Percentiles rank a stretch among this genome's conserved stretches.
phyloP scores from a whole-genome alignment of 148 eudicot genomes.

The Nepenthes mirabilis region DNA sequence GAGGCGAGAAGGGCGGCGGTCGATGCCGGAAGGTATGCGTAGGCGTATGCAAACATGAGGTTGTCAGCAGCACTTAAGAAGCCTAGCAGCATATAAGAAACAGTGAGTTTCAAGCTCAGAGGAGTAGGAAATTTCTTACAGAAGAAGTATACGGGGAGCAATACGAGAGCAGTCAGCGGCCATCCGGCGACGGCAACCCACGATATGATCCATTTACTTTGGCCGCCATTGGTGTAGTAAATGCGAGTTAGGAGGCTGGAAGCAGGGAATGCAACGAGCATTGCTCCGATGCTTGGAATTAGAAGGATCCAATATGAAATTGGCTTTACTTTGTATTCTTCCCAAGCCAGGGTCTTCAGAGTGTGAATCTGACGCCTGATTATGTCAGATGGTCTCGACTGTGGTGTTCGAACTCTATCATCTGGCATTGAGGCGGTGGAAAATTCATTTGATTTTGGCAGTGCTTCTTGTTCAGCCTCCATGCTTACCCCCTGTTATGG shows the following conservation, averaged over 20 bases:
- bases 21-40: constrained; percentile 84
- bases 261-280: constrained; percentile 78
- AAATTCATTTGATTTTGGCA: too few relatives aligned
- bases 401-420: background rate
- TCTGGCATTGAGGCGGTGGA: too few relatives aligned
- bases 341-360: constrained; percentile 16
- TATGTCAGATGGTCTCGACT: constrained; percentile 6
- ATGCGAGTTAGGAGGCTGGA: constrained; percentile 63
- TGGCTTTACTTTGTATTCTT: constrained; percentile 41
- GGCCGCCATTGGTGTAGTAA: constrained; percentile 61
- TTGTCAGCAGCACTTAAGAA: constrained; percentile 58
- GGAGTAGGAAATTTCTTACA: constrained; percentile 38
- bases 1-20: constrained; percentile 78
- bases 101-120: constrained; percentile 30
- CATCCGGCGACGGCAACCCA: constrained; percentile 81
- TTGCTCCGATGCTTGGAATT: constrained; percentile 34
- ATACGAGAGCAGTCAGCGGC: constrained; percentile 43
- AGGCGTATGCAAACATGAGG: constrained; percentile 77
- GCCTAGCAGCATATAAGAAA: constrained; percentile 41
- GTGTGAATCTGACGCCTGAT: constrained; percentile 13
- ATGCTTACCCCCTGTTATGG: too few relatives aligned
- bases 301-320: constrained; percentile 61
- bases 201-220: constrained; percentile 72
- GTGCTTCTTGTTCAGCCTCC: too few relatives aligned
- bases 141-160: constrained; percentile 40